A percentile compares a stretch with the other conserved stretches of the same genome.
phyloP scores from a whole-genome alignment of 352 stramenopile genomes.

The Phytophthora chlamydospora region DNA sequence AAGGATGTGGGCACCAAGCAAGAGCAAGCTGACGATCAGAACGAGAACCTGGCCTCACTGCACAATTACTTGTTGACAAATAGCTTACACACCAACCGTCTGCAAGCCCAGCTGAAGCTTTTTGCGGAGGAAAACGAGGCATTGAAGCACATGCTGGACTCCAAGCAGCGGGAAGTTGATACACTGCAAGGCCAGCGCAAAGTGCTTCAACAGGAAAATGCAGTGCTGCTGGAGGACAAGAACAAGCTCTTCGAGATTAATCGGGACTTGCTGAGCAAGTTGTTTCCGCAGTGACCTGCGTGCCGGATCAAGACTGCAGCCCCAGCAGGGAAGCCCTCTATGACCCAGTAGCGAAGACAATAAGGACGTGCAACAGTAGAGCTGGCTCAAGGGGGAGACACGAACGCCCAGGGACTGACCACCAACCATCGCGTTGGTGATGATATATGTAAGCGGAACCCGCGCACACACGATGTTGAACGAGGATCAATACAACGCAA shows the following conservation, averaged over 20 bases:
- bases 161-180: conserved; percentile 65
- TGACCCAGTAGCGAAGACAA: conserved; percentile 19
- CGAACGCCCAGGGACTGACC: conserved; percentile 6
- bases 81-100: conserved; percentile 76
- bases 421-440: conserved; percentile 17
- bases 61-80: conserved; percentile 75
- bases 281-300: conserved; percentile 62
- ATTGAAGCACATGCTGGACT: conserved; percentile 53
- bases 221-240: conserved; percentile 71
- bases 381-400: conserved; percentile 17
- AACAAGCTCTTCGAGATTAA: conserved; percentile 86
- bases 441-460: conserved; percentile 21
- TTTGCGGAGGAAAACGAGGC: conserved; percentile 68
- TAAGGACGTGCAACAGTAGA: conserved; percentile 26
- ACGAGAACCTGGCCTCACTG: conserved; percentile 61
- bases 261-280: conserved; percentile 64
- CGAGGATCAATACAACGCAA: conserved; percentile 18
- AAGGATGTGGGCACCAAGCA: conserved; percentile 40
- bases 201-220: conserved; percentile 70
- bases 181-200: conserved; percentile 59
- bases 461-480: conserved; percentile 13
- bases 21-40: conserved; percentile 46
- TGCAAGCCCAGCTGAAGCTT: conserved; percentile 75
- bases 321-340: not conserved
- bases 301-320: conserved; percentile 3